Evolutionary conservation across 805 yeast species (phyloP), one percentile per base, ranked within the genome.

Genomic region (Ogataea henricii): DNA sequence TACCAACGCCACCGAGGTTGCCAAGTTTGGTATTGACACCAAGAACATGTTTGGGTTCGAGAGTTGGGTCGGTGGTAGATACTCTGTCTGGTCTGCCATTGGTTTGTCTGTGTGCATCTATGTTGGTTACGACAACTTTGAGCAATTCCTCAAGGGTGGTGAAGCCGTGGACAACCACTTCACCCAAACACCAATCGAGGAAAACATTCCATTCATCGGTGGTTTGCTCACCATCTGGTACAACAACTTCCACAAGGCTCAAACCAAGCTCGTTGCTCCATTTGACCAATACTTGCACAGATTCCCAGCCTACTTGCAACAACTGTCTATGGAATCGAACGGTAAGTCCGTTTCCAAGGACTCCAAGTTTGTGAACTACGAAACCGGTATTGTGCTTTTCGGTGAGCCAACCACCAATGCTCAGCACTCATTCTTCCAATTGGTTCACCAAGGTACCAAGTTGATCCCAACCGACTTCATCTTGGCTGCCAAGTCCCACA

Each of bases 61-160:
- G 71, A 85, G 76, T 74, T 94, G 99, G 99, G 99, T 94, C 56
- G 99, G 99, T 66, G 99, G 99, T 68, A 87, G 99, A 73, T 94
- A 94, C 84, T 94, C 99, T n/a, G 99, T 94, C 53, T 94, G 99
- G 99, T 88, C 96, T 36, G 95, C 99, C 55, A 94, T 94, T 70
- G 99, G 99, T 53, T 82, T 94, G 61, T 88, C 97, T 23, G 92
- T 94, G 55, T 96, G 96, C 62, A 74, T 94, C 60, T 94, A 87
- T 82, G 85, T 94, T 69, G 99, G 99, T 57, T 94, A 68, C 70
- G 98, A 94, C 56, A 88, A 90, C 81, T 94, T 94, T 64, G 92
- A 88, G 55, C 79, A 79, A 52, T 89, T 94, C 81, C 79, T 94
- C 64, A 87, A 85, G 72, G 99, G 99, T 76, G 99, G 97, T 55